Evolutionary conservation across 345 rosid genomes (phyloP), one percentile per base, ranked within the genome.

Genomic region (Anastatica hierochuntica): DNA sequence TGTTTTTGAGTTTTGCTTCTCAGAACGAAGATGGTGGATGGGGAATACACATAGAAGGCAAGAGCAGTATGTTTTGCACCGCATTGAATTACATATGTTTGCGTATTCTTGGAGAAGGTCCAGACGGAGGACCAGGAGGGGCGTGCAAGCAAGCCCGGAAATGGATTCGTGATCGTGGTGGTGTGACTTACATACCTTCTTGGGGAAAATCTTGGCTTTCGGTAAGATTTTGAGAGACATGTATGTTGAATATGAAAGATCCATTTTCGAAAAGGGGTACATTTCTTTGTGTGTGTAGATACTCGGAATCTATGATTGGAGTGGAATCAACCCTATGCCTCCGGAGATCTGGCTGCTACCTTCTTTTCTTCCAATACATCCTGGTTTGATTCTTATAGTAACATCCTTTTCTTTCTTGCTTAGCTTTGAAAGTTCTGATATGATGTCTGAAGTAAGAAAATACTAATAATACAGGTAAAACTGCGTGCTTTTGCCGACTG

Each of bases 161-260:
- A 8, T 87, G 95, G 95, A 77, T 87, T 27, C 74, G 67, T 14
- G 37, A 60, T 53, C 88, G 30, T 41, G 92, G 86, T 31, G 92
- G 95, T 5, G 77, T 59, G 21, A 76, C 76, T 49, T 73, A 5
- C 63, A 76, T 76, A 40, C 95, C 95, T 0, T 76, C 92, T 1
- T 87, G 92, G 95, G 95, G 92, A 10, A 87, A 87, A 68, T 43
- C 77, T 57, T 87, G 84, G 88, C 79, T 87, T 20, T 74, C 92
- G 3, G 86, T 85, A 72, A 19, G 21, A 12, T 14, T 36, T 4
- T n/a, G 8, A 6, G 6, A 6, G 33, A 3, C 8, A 3, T 29
- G 10, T 29, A 4, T 29, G 33, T 29, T 29, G 33, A n/a, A n/a
- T n/a, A n/a, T n/a, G n/a, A n/a, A n/a, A n/a, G n/a, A n/a, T n/a